Conservation (phyloP, 441 rosid genomes). For the Brassica balearica region DNA sequence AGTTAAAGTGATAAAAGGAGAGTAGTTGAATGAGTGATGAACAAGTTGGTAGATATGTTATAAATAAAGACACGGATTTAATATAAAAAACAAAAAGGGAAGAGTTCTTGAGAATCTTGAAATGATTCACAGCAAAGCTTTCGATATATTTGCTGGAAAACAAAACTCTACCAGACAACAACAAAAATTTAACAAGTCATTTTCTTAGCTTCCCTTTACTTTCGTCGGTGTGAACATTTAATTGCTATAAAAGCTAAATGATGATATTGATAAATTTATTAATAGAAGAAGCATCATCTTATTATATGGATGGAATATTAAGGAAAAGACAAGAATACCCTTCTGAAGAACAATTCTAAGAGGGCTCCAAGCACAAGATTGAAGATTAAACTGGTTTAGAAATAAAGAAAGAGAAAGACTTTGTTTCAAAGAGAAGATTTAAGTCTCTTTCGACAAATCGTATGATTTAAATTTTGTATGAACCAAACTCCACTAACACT, state of each 20-base stretch:
- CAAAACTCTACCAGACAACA: constrained; percentile 53
- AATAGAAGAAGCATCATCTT: constrained; percentile 35
- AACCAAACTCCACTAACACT: constrained; percentile 47
- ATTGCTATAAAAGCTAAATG: constrained; percentile 51
- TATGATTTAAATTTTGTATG: constrained; percentile 49
- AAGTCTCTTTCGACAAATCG: constrained; percentile 73
- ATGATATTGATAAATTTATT: constrained; percentile 6
- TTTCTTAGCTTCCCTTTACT: constrained; percentile 40
- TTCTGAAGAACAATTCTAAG: neutral
- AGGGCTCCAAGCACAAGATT: neutral
- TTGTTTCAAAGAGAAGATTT: constrained; percentile 85
- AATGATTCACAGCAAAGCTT: constrained; percentile 52
- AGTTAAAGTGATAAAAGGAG: neutral
- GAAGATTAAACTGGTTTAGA: constrained; percentile 18
- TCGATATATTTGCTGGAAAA: constrained; percentile 48
- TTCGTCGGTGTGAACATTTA: constrained; percentile 57
- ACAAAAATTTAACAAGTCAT: too few relatives aligned
- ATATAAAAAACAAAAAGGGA: constrained; percentile 47
- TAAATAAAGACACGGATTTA: constrained; percentile 38
- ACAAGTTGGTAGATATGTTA: constrained; percentile 43
- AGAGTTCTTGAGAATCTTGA: constrained; percentile 58
- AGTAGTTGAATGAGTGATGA: constrained; percentile 50
- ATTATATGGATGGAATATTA: constrained; percentile 11
- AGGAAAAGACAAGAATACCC: neutral
- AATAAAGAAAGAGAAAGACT: constrained; percentile 43